Percentiles rank a stretch among this genome's conserved stretches.
Conservation (phyloP, 129 eudicot species). For the Deinandra increscens region DNA sequence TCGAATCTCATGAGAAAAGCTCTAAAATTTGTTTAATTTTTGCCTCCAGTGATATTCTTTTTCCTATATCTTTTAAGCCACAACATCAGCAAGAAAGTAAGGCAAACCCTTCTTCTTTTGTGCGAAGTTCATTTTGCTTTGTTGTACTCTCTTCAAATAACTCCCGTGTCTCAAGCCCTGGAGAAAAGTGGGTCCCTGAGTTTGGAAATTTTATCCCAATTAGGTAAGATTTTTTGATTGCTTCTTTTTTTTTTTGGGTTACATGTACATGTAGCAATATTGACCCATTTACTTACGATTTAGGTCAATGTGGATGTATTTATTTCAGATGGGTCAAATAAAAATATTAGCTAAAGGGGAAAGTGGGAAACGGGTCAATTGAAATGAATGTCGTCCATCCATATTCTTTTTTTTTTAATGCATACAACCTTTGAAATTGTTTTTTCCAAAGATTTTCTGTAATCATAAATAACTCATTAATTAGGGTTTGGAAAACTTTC, state of each 20-base stretch:
- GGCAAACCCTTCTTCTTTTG: conserved; percentile 44
- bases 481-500: background rate
- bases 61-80: conserved; percentile 54
- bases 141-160: conserved; percentile 47
- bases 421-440: background rate
- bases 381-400: background rate
- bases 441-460: background rate
- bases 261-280: background rate
- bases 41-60: conserved; percentile 47
- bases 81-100: conserved; percentile 38
- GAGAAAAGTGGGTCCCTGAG: conserved; percentile 40
- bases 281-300: conserved; percentile 5
- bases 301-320: conserved; percentile 3
- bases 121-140: conserved; percentile 52
- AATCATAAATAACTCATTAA: background rate
- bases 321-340: conserved; percentile 14
- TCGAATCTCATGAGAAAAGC: conserved; percentile 12
- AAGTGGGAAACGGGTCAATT: conserved; percentile 3
- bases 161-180: conserved; percentile 39
- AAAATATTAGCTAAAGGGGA: conserved; percentile 3
- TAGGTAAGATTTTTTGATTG: conserved; percentile 33
- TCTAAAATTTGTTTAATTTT: conserved; percentile 12
- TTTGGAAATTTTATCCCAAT: conserved; percentile 41
- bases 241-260: background rate
- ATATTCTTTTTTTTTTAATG: background rate